phyloP scores from a whole-genome alignment of 768 basidiomycete species.

The Pulveroboletus sp. region DNA sequence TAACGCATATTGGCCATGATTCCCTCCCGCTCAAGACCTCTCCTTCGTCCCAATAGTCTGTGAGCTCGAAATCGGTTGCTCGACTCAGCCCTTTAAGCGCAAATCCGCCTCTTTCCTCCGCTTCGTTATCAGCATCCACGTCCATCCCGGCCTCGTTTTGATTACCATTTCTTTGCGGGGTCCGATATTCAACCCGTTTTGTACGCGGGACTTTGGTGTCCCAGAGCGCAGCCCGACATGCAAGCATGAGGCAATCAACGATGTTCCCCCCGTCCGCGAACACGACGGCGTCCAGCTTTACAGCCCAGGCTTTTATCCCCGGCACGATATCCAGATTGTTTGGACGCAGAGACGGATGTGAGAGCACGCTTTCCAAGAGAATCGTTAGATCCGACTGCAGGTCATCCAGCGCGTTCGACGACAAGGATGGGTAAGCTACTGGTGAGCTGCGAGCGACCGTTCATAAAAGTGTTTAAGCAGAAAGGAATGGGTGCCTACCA shows the following conservation, averaged over 20 bases:
- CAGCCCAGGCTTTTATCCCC: slow-evolving; percentile 69
- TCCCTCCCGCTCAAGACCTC: slow-evolving; percentile 60
- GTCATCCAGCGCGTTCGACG: slow-evolving; percentile 66
- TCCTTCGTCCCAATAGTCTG: slow-evolving; percentile 88
- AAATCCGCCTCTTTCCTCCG: slow-evolving; percentile 44
- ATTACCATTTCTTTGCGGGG: slow-evolving; percentile 29
- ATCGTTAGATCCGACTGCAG: slow-evolving; percentile 71
- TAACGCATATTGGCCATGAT: slow-evolving; percentile 73
- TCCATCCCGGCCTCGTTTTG: slow-evolving; percentile 49
- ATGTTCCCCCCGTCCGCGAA: slow-evolving; percentile 74
- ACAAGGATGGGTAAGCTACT: slow-evolving; percentile 71
- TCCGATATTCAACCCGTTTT: slow-evolving; percentile 64
- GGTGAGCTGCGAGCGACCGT: slow-evolving; percentile 60
- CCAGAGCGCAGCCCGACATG: slow-evolving; percentile 75
- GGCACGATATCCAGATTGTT: slow-evolving; percentile 59
- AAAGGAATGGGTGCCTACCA: slow-evolving; percentile 55
- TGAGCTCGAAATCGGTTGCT: slow-evolving; percentile 81
- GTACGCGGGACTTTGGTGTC: slow-evolving; percentile 80
- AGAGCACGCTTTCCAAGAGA: slow-evolving; percentile 60
- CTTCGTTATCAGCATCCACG: slow-evolving; percentile 39
- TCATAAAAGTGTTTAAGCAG: slow-evolving; percentile 12
- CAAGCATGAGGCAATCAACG: slow-evolving; percentile 77
- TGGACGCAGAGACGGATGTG: slow-evolving; percentile 66
- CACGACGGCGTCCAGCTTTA: slow-evolving; percentile 71
- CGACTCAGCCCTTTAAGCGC: slow-evolving; percentile 47